Conservation (phyloP, 768 basidiomycete genomes). For the Cubamyces lactineus region DNA sequence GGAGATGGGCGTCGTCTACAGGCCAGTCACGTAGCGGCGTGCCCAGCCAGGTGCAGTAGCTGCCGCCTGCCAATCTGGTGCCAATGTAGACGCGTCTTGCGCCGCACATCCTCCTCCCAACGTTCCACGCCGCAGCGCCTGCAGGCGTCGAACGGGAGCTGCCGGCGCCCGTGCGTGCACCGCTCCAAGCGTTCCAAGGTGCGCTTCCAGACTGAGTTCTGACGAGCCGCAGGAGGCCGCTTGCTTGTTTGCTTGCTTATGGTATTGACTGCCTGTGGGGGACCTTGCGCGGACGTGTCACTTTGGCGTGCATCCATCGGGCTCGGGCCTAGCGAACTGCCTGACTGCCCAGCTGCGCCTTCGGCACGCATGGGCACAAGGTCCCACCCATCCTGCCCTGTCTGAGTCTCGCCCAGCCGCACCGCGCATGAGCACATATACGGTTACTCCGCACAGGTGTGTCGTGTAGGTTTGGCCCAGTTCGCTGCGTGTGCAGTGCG, state of each 20-base stretch:
- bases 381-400: too few relatives aligned
- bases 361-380: too few relatives aligned
- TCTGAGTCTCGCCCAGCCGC: too few relatives aligned
- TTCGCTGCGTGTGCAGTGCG: too few relatives aligned
- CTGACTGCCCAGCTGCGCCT: not conserved
- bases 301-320: slow-evolving; percentile 4
- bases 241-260: not conserved
- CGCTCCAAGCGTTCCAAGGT: not conserved
- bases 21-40: not conserved
- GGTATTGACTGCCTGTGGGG: not conserved
- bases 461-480: too few relatives aligned
- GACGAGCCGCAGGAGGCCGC: not conserved
- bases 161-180: not conserved
- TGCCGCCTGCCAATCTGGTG: not conserved
- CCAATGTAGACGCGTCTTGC: not conserved
- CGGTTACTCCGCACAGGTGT: too few relatives aligned
- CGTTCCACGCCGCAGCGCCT: not conserved
- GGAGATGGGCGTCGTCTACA: slow-evolving; percentile 2
- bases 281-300: slow-evolving; percentile 10
- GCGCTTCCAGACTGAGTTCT: slow-evolving; percentile 3
- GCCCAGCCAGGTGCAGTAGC: not conserved
- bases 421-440: not conserved
- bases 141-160: too few relatives aligned
- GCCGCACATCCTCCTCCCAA: slow-evolving; percentile 6
- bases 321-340: not conserved